These are phyloP conservation scores for Microcyclosporella mali DNA, from an alignment of 2,329 filamentous ascomycete genomes.

Conservation along the genomic window DNA sequence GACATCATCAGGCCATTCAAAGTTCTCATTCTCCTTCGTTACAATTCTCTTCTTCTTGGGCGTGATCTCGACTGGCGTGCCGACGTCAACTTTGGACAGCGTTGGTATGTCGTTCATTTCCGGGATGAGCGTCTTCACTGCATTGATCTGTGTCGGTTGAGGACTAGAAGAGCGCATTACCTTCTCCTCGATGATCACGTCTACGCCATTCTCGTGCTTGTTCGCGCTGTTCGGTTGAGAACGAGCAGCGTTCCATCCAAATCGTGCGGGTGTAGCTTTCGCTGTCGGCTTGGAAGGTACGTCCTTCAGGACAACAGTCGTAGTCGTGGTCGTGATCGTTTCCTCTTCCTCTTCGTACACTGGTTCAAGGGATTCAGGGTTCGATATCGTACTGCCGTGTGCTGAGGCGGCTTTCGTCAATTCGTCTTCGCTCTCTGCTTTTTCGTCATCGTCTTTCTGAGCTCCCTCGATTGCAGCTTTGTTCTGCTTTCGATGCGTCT, in stretches of 20 bases:
- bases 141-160: slow-evolving; percentile 17
- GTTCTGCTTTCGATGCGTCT: background rate
- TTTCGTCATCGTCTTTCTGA: slow-evolving; percentile 14
- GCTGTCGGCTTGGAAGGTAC: slow-evolving; percentile 25
- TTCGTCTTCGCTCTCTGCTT: slow-evolving; percentile 27
- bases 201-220: slow-evolving; percentile 18
- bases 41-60: slow-evolving; percentile 4
- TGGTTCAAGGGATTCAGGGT: slow-evolving; percentile 25
- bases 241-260: slow-evolving; percentile 15
- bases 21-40: slow-evolving; percentile 14
- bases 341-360: slow-evolving; percentile 32
- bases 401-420: slow-evolving; percentile 6
- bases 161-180: slow-evolving; percentile 20
- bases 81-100: slow-evolving; percentile 13
- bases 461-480: background rate
- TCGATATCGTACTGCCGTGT: slow-evolving; percentile 22
- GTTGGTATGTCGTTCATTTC: slow-evolving; percentile 17
- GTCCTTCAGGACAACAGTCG: slow-evolving; percentile 20
- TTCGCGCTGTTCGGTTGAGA: slow-evolving; percentile 23
- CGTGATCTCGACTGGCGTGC: slow-evolving; percentile 10
- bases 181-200: slow-evolving; percentile 14
- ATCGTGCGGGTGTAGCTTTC: slow-evolving; percentile 25
- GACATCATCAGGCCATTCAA: slow-evolving; percentile 33
- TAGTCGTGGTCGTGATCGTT: slow-evolving; percentile 7
- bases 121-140: slow-evolving; percentile 14